Percentiles rank a stretch among this genome's conserved stretches.
These are phyloP conservation scores for Senna siamea DNA, from an alignment of 306 rosid genomes.

Conservation along the genomic window DNA sequence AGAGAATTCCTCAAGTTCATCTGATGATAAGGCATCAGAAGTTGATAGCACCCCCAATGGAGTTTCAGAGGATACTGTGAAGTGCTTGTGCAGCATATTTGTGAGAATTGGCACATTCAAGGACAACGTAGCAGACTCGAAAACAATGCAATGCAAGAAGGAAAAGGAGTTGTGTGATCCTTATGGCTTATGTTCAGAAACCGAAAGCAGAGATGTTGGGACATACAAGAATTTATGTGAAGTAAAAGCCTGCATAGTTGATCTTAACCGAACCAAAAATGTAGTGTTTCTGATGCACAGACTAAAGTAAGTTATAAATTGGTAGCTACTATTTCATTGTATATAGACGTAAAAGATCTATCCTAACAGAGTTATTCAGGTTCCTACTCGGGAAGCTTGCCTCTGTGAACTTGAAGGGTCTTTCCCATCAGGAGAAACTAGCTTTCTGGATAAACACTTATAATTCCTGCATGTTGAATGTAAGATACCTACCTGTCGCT, in stretches of 20 bases:
- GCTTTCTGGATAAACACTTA: conserved; percentile 96
- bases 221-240: conserved; percentile 62
- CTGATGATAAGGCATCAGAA: conserved; percentile 47
- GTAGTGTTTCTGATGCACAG: conserved; percentile 66
- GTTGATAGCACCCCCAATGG: conserved; percentile 62
- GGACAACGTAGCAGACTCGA: conserved; percentile 51
- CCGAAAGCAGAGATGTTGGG: conserved; percentile 59
- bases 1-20: conserved; percentile 51
- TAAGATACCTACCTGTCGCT: conserved; percentile 45
- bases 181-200: conserved; percentile 61
- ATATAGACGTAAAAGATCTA: conserved; percentile 6
- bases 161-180: conserved; percentile 66
- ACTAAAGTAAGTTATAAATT: conserved; percentile 66
- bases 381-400: conserved; percentile 74
- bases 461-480: conserved; percentile 88
- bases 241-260: conserved; percentile 64
- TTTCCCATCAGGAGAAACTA: conserved; percentile 87
- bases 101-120: conserved; percentile 57
- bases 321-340: conserved; percentile 13
- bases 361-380: conserved; percentile 49
- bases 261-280: conserved; percentile 61
- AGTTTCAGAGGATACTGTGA: conserved; percentile 73
- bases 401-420: conserved; percentile 74
- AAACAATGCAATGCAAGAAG: conserved; percentile 39
- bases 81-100: conserved; percentile 70